A percentile compares a stretch with the other conserved stretches of the same genome.
Conservation (phyloP, 345 rosid species). For the Draba incana region DNA sequence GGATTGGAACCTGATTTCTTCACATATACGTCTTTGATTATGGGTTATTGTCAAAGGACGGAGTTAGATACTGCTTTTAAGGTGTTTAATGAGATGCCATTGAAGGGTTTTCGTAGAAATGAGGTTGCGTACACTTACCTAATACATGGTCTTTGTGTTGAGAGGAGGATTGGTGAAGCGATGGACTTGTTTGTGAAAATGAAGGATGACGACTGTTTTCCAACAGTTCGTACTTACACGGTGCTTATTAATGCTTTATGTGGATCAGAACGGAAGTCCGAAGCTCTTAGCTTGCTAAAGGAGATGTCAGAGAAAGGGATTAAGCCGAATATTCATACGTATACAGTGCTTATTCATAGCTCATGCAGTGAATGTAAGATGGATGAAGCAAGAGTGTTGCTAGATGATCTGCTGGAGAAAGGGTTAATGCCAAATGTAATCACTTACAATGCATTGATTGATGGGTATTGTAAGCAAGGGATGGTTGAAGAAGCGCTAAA, state of each 20-base stretch:
- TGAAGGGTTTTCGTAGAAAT: constrained; percentile 69
- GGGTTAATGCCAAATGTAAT: constrained; percentile 65
- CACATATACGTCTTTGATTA: constrained; percentile 75
- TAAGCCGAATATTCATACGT: constrained; percentile 75
- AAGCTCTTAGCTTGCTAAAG: constrained; percentile 57
- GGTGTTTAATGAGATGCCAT: constrained; percentile 62
- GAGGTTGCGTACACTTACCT: constrained; percentile 76
- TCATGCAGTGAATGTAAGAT: constrained; percentile 60
- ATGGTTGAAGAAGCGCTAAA: constrained; percentile 60
- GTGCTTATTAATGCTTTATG: constrained; percentile 70
- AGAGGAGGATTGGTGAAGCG: constrained; percentile 66
- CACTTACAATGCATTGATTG: constrained; percentile 83
- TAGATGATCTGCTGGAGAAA: constrained; percentile 60
- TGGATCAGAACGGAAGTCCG: constrained; percentile 53
- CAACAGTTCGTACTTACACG: constrained; percentile 79
- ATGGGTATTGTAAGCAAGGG: constrained; percentile 81
- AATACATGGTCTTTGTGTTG: constrained; percentile 82
- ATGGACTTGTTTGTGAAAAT: constrained; percentile 60
- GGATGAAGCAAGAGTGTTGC: constrained; percentile 61
- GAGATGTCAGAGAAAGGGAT: constrained; percentile 73
- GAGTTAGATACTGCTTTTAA: constrained; percentile 67
- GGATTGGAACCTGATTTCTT: constrained; percentile 67
- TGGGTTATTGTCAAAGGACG: constrained; percentile 74
- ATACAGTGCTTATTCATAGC: constrained; percentile 70
- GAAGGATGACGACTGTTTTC: constrained; percentile 64